These are phyloP conservation scores for Lepidium aucheri DNA, from an alignment of 345 rosid species.

Conservation along the genomic window DNA sequence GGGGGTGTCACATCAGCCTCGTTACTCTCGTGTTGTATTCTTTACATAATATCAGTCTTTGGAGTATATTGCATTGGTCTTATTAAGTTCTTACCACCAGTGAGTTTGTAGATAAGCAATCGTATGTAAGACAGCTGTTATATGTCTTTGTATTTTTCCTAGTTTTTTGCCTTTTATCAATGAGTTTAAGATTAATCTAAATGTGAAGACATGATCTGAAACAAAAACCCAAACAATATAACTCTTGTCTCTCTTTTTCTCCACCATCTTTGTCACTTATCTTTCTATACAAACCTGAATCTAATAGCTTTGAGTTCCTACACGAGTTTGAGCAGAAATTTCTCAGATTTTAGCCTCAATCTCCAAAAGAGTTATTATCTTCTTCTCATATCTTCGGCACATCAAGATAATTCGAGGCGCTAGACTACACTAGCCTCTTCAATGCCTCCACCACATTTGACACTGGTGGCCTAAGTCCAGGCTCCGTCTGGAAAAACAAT, in stretches of 20 bases:
- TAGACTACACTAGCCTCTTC: conserved; percentile 50
- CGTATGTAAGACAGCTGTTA: background rate
- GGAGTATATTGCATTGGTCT: background rate
- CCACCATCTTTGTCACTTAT: conserved; percentile 11
- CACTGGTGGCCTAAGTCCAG: conserved; percentile 74
- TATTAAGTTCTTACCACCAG: background rate
- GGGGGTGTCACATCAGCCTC: too few relatives aligned
- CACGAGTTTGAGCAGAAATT: conserved; percentile 12
- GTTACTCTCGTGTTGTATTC: background rate
- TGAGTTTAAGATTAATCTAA: conserved; percentile 16
- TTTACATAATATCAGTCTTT: background rate
- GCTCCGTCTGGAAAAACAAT: conserved; percentile 46
- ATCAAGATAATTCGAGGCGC: conserved; percentile 3
- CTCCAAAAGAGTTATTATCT: conserved; percentile 18
- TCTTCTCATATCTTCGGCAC: background rate
- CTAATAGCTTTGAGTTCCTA: conserved; percentile 17
- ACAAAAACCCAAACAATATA: conserved; percentile 12
- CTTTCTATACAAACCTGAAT: conserved; percentile 27
- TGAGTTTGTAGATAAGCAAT: background rate
- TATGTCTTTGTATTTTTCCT: background rate
- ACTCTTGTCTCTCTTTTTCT: conserved; percentile 13
- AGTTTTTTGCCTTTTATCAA: background rate
- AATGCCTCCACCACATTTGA: conserved; percentile 80
- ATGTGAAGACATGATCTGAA: conserved; percentile 13
- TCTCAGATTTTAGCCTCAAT: conserved; percentile 9